Base-by-base conservation (phyloP, 1,139 yeast genomes). In the Debaryomyces fabryi region DNA sequence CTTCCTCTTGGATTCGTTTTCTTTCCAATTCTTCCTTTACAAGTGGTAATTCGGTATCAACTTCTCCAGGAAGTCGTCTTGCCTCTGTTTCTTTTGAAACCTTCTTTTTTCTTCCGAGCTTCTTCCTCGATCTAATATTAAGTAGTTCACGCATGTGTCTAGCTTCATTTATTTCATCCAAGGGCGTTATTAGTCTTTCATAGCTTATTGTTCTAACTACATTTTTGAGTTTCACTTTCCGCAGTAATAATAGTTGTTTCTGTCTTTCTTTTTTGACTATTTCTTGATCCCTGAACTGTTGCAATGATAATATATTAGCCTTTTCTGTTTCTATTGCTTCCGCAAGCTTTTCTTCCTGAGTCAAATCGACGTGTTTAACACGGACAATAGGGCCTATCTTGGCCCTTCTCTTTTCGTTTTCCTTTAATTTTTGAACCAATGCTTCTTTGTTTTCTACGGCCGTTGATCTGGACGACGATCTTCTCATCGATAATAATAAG, bases 261-360 rank as follows among this genome's bases (percentile, higher is more conserved):
- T 92, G 92, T 47, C 80, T 79, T 63, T 86, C 86, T 64, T 89
- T 90, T 60, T 89, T 86, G 41, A 83, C 86, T 40, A 87, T 75
- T 64, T 93, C 99, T 63, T 89, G 93, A 58, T 92, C 95, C 58
- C 86, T 82, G 60, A 88, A 92, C 58, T 79, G 76, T 52, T 88
- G 83, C 54, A 93, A 73, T 3, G 97, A 87, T 27, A 82, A 74
- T 4, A 83, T 70, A 64, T 95, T 93, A 44, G 80, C 78, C 60
- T 80, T 78, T 64, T 93, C 99, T 0, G 98, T 95, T 56, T 86
- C 88, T 41, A 84, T 74, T 0, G 99, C 98, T 61, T 91, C 96
- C 10, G 79, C 86, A 45, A 93, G 69, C 49, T 92, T 76, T 62
- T 93, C 96, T 52, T 86, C 96, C 59, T 93, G 96, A 0, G 99